A percentile compares a stretch with the other conserved stretches of the same genome.
Conservation (phyloP, 495 filamentous ascomycete species). For the Pseudotulostoma volvatum region DNA sequence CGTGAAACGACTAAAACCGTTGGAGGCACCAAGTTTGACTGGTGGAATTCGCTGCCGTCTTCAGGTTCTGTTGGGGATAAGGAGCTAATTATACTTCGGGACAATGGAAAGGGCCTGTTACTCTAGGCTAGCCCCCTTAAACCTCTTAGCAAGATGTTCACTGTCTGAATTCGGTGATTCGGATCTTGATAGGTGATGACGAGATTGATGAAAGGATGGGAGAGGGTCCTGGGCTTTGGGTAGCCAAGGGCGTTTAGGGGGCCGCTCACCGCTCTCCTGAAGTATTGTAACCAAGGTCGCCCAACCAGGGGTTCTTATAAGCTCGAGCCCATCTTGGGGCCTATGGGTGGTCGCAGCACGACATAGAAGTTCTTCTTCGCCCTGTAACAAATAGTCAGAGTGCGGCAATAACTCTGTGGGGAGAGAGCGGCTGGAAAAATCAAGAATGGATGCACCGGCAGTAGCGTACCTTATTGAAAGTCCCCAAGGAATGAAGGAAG, state of each 20-base stretch:
- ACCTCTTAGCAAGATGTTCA: conserved; percentile 93
- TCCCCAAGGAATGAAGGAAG: conserved; percentile 64
- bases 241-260: conserved; percentile 61
- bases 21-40: too few relatives aligned
- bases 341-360: conserved; percentile 66
- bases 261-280: conserved; percentile 90
- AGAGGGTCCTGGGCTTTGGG: conserved; percentile 23
- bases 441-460: too few relatives aligned
- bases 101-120: too few relatives aligned
- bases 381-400: conserved; percentile 41
- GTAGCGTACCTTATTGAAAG: conserved; percentile 61
- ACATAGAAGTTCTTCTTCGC: conserved; percentile 78
- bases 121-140: conserved; percentile 93
- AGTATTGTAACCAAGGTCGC: conserved; percentile 83
- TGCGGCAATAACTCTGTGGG: too few relatives aligned
- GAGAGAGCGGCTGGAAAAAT: too few relatives aligned
- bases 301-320: conserved; percentile 78
- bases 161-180: conserved; percentile 31
- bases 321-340: conserved; percentile 57
- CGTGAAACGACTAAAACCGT: too few relatives aligned
- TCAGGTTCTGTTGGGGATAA: too few relatives aligned
- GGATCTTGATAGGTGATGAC: conserved; percentile 17
- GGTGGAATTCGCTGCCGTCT: too few relatives aligned
- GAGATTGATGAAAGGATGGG: conserved; percentile 18
- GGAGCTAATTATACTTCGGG: too few relatives aligned